phyloP scores from a whole-genome alignment of 768 basidiomycete genomes.

The Mycena crocata region DNA sequence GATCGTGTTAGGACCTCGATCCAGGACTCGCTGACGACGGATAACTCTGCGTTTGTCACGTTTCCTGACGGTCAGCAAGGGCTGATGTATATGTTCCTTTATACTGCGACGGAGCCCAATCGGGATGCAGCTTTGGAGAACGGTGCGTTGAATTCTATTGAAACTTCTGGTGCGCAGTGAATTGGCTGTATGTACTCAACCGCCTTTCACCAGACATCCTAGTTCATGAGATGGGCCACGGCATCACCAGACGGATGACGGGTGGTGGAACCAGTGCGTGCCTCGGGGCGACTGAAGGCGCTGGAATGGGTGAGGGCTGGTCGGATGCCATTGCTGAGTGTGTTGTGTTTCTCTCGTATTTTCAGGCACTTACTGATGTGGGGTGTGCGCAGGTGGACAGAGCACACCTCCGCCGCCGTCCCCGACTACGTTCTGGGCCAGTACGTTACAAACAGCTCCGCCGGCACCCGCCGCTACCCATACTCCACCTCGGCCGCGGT shows the following conservation, averaged over 20 bases:
- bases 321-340: slow-evolving; percentile 64
- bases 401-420: slow-evolving; percentile 42
- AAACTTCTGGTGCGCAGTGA: no score
- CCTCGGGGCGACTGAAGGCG: slow-evolving; percentile 70
- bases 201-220: no score
- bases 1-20: slow-evolving; percentile 66
- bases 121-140: slow-evolving; percentile 28
- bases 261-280: slow-evolving; percentile 67
- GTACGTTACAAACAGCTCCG: slow-evolving; percentile 53
- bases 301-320: slow-evolving; percentile 82
- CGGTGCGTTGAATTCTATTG: no score
- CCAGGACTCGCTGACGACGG: slow-evolving; percentile 59
- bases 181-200: no score
- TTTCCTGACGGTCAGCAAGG: slow-evolving; percentile 52
- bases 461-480: slow-evolving; percentile 56
- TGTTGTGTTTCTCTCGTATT: slow-evolving; percentile 41
- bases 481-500: slow-evolving; percentile 55
- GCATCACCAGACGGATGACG: slow-evolving; percentile 55
- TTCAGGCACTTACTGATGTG: no score
- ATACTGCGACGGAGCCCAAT: slow-evolving; percentile 14
- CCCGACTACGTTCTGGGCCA: slow-evolving; percentile 47
- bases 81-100: slow-evolving; percentile 28
- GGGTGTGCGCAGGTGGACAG: slow-evolving; percentile 39
- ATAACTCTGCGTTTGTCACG: slow-evolving; percentile 59
- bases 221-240: slow-evolving; percentile 61